Conservation (phyloP, 1,284 basidiomycete species). For the Sphagnurus paluster region DNA sequence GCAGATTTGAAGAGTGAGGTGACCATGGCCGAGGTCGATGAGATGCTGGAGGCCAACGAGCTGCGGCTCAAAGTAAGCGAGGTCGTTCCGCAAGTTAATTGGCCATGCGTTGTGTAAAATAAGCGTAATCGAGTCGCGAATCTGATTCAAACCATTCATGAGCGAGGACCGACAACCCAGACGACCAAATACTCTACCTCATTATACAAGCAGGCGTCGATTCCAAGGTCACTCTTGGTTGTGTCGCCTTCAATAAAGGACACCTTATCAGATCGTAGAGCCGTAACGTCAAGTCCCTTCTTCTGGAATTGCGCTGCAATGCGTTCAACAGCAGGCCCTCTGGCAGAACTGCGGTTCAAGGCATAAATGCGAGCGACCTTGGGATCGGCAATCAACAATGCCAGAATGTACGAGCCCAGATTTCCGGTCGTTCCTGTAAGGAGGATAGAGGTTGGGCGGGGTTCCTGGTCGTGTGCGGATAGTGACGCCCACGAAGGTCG, state of each 20-base stretch:
- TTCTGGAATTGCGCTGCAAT: slow-evolving; percentile 1
- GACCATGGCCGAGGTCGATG: slow-evolving; percentile 8
- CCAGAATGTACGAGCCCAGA: slow-evolving; percentile 28
- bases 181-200: neutral
- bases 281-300: neutral
- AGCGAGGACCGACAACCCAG: no score
- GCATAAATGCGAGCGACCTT: slow-evolving; percentile 22
- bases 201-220: slow-evolving; percentile 4
- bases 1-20: neutral
- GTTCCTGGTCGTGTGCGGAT: no score
- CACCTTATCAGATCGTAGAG: slow-evolving; percentile 7
- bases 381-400: slow-evolving; percentile 17
- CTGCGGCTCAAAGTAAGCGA: slow-evolving; percentile 9
- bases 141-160: neutral
- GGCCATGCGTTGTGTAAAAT: slow-evolving; percentile 20
- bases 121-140: slow-evolving; percentile 10
- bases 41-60: slow-evolving; percentile 9
- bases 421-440: slow-evolving; percentile 34
- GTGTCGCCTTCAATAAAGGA: slow-evolving; percentile 7
- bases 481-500: no score
- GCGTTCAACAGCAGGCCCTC: slow-evolving; percentile 3
- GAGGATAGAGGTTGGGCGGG: slow-evolving; percentile 26
- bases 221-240: neutral
- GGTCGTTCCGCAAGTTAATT: slow-evolving; percentile 7
- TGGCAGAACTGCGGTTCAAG: slow-evolving; percentile 5